Percentiles rank a stretch among this genome's conserved stretches.
Evolutionary conservation across 495 filamentous ascomycete species (phyloP).

Genomic region (Penicillium riverlandense): DNA sequence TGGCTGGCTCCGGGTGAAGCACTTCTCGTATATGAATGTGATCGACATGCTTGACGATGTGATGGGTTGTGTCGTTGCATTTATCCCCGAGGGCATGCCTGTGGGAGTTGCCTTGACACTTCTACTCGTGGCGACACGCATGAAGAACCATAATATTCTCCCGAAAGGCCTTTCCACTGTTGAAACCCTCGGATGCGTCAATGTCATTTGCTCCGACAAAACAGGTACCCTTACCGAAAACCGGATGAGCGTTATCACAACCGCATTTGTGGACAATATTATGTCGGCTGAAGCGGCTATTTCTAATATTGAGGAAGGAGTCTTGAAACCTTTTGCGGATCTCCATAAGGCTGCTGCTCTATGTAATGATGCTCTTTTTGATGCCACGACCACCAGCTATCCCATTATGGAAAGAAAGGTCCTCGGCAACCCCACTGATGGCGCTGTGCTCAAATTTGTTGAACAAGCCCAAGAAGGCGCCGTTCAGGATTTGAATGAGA

Average conservation of each 20-base stretch:
- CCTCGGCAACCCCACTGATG: conserved; percentile 67
- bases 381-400: conserved; percentile 45
- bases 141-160: conserved; percentile 58
- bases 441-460: conserved; percentile 61
- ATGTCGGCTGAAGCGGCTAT: conserved; percentile 16
- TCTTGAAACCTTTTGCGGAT: conserved; percentile 10
- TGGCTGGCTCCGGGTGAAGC: conserved; percentile 52
- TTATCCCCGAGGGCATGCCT: conserved; percentile 66
- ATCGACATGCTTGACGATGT: conserved; percentile 58
- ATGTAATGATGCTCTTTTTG: conserved; percentile 67
- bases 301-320: neutral
- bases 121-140: conserved; percentile 54
- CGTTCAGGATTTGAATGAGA: conserved; percentile 20
- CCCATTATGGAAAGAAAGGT: conserved; percentile 50
- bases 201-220: conserved; percentile 68
- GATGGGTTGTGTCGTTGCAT: conserved; percentile 63
- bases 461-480: conserved; percentile 48
- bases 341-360: conserved; percentile 28
- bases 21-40: conserved; percentile 61
- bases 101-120: conserved; percentile 56
- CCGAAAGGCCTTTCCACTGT: conserved; percentile 66
- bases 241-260: conserved; percentile 39
- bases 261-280: conserved; percentile 28
- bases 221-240: conserved; percentile 64
- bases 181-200: conserved; percentile 65